Percentiles rank a stretch among this genome's conserved stretches.
These are phyloP conservation scores for Colletotrichum limetticola DNA, from an alignment of 2,329 filamentous ascomycete species.

Conservation along the genomic window DNA sequence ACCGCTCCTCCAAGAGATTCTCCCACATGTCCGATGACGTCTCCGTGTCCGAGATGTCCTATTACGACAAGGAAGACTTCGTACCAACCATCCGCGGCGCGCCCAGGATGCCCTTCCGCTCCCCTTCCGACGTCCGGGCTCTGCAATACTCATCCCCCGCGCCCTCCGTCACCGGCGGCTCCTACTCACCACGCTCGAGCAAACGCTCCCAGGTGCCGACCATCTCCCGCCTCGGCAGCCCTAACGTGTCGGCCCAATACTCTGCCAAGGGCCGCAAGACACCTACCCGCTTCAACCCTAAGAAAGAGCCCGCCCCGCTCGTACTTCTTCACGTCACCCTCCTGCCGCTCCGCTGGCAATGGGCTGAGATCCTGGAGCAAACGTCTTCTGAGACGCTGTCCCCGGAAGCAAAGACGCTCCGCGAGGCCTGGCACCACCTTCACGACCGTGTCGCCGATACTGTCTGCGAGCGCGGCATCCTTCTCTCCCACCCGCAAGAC, in stretches of 20 bases:
- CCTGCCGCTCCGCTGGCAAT: conserved; percentile 75
- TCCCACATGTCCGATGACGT: conserved; percentile 62
- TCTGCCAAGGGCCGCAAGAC: conserved; percentile 65
- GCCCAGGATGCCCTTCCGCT: conserved; percentile 73
- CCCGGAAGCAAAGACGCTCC: conserved; percentile 60
- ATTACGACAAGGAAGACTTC: conserved; percentile 56
- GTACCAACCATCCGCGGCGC: conserved; percentile 67
- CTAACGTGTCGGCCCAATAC: conserved; percentile 60
- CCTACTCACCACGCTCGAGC: conserved; percentile 62
- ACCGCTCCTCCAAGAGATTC: conserved; percentile 48
- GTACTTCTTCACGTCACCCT: conserved; percentile 83
- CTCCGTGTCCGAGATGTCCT: conserved; percentile 54
- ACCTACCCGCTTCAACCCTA: conserved; percentile 66
- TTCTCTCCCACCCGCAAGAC: conserved; percentile 81
- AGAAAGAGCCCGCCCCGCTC: conserved; percentile 69
- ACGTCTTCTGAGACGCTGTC: conserved; percentile 52
- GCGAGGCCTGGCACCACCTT: conserved; percentile 73
- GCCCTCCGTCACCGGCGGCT: conserved; percentile 57
- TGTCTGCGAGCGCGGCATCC: conserved; percentile 76
- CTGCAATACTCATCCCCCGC: conserved; percentile 79
- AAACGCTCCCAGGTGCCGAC: conserved; percentile 59
- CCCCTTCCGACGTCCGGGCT: conserved; percentile 74
- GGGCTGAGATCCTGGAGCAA: conserved; percentile 64
- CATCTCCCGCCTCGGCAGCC: conserved; percentile 68
- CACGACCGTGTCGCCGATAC: conserved; percentile 79